Conservation (phyloP, 352 stramenopile species). For the Hyaloperonospora arabidopsidis region DNA sequence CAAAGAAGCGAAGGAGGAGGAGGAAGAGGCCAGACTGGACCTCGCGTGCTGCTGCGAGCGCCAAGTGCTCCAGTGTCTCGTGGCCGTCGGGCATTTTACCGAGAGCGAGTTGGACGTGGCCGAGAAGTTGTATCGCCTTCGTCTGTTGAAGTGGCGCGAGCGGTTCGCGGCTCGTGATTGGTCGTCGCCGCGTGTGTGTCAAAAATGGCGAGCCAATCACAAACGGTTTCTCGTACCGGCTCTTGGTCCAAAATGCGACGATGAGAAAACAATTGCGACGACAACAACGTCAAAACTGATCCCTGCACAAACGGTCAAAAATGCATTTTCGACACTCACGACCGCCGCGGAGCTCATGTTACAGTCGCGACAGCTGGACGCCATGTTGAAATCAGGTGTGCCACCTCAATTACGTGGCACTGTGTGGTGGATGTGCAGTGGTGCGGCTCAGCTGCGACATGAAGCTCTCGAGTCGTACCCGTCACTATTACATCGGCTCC, state of each 20-base stretch:
- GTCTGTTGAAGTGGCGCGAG: slow-evolving; percentile 47
- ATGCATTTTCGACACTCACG: slow-evolving; percentile 41
- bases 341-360: slow-evolving; percentile 44
- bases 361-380: slow-evolving; percentile 57
- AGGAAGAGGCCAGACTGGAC: slow-evolving; percentile 1
- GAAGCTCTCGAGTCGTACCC: slow-evolving; percentile 45
- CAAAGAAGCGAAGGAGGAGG: too few relatives aligned
- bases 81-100: slow-evolving; percentile 11
- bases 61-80: slow-evolving; percentile 39
- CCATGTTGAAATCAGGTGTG: slow-evolving; percentile 52
- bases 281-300: slow-evolving; percentile 17
- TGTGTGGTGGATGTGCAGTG: slow-evolving; percentile 81
- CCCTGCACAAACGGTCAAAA: slow-evolving; percentile 37
- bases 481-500: slow-evolving; percentile 41
- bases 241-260: too few relatives aligned
- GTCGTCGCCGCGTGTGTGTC: slow-evolving; percentile 42
- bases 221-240: slow-evolving; percentile 24
- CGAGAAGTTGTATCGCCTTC: slow-evolving; percentile 26
- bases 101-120: slow-evolving; percentile 14
- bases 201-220: slow-evolving; percentile 71
- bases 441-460: slow-evolving; percentile 42
- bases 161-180: slow-evolving; percentile 52
- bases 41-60: slow-evolving; percentile 38
- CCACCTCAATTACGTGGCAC: slow-evolving; percentile 54
- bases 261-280: too few relatives aligned